phyloP scores from a whole-genome alignment of 1,139 yeast species.

The Pichia sp. region DNA sequence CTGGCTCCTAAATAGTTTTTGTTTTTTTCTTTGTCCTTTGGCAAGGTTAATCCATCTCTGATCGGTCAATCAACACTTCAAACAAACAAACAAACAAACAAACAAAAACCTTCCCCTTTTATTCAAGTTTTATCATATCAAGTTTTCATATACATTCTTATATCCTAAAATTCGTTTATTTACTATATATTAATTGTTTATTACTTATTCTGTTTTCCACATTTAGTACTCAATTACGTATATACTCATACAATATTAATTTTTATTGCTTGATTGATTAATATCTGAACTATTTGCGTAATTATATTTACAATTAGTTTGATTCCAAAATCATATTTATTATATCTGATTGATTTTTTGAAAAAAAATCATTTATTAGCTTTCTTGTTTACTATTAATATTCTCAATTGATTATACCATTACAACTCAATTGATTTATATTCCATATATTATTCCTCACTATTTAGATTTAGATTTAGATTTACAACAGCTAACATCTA shows the following conservation, averaged over 20 bases:
- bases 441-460: background rate
- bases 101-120: conserved; percentile 2
- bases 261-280: background rate
- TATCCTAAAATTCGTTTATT: background rate
- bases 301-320: background rate
- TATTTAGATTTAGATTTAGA: background rate
- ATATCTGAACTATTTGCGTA: background rate
- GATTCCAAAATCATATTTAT: background rate
- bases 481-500: background rate
- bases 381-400: background rate
- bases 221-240: background rate
- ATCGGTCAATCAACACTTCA: background rate
- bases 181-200: background rate
- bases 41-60: background rate
- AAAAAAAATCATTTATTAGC: background rate
- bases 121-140: background rate
- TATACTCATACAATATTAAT: background rate
- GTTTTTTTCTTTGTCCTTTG: background rate
- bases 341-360: background rate
- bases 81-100: conserved; percentile 8
- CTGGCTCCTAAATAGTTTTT: background rate
- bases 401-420: background rate
- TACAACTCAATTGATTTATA: background rate
- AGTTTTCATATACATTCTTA: background rate
- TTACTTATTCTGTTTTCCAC: background rate